phyloP scores from a whole-genome alignment of 306 rosid genomes.

The Glycine latifolia region DNA sequence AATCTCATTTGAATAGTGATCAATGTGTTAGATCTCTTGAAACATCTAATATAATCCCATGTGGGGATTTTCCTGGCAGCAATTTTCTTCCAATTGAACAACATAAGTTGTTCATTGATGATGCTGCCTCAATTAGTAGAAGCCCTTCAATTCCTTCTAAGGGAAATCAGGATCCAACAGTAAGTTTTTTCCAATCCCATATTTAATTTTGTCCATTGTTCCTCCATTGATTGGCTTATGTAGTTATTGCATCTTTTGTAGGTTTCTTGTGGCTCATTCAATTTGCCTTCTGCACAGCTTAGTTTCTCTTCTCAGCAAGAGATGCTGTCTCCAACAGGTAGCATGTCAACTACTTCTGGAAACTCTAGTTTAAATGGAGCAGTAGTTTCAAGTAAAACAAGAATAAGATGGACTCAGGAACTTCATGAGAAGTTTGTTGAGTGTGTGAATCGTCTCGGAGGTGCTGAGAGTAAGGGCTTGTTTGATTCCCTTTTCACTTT shows the following conservation, averaged over 20 bases:
- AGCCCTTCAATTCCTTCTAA: constrained; percentile 47
- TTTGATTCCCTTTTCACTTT: neutral
- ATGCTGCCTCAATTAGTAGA: constrained; percentile 8
- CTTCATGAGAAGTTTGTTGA: constrained; percentile 92
- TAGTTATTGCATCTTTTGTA: constrained; percentile 37
- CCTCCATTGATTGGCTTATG: neutral
- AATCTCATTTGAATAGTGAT: constrained; percentile 46
- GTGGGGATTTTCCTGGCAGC: constrained; percentile 39
- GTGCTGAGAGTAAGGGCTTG: constrained; percentile 69
- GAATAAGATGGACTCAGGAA: constrained; percentile 93
- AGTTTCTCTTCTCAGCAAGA: constrained; percentile 60
- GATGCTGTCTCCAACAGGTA: constrained; percentile 57
- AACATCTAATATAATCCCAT: constrained; percentile 43
- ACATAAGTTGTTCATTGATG: constrained; percentile 51
- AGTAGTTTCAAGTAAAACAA: constrained; percentile 58
- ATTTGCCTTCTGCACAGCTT: constrained; percentile 50
- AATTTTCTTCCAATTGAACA: constrained; percentile 54
- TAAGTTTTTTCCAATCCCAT: constrained; percentile 47
- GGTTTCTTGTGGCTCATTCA: constrained; percentile 54
- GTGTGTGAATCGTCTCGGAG: constrained; percentile 86
- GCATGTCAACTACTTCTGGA: constrained; percentile 38
- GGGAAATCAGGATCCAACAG: constrained; percentile 59
- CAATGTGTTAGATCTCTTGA: constrained; percentile 48
- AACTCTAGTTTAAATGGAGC: constrained; percentile 54
- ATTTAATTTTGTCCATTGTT: neutral